Conservation (phyloP, 31 red algal genomes). For the Odonthalia washingtoniensis region DNA sequence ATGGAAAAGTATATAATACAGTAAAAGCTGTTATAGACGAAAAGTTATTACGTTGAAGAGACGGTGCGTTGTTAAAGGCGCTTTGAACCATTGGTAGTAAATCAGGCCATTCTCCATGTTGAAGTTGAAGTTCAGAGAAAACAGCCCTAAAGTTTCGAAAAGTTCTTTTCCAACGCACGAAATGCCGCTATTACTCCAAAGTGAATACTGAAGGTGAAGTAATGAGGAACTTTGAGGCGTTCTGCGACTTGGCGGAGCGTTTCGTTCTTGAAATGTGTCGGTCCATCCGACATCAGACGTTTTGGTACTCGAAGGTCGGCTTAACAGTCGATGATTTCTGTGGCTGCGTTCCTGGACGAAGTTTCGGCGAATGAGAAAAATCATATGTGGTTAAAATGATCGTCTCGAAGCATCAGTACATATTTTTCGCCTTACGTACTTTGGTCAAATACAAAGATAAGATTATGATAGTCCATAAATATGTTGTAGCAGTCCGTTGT, state of each 20-base stretch:
- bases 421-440: not conserved
- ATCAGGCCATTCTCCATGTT: constrained; percentile 20
- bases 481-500: constrained; percentile 11
- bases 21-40: constrained; percentile 11
- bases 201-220: constrained; percentile 35
- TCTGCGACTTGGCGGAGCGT: not conserved
- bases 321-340: constrained; percentile 16
- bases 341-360: not conserved
- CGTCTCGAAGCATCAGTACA: no score
- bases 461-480: not conserved
- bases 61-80: constrained; percentile 23
- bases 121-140: constrained; percentile 2
- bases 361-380: constrained; percentile 7
- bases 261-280: no score
- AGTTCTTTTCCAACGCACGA: not conserved
- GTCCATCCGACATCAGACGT: not conserved
- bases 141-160: not conserved
- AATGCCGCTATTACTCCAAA: constrained; percentile 25
- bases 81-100: constrained; percentile 35
- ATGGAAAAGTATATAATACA: not conserved
- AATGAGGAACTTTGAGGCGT: not conserved
- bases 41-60: not conserved
- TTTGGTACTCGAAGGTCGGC: constrained; percentile 25
- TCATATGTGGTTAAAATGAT: constrained; percentile 29
- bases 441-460: not conserved